Evolutionary conservation across 2,329 filamentous ascomycete genomes (phyloP).

Genomic region (Immersiporthe knoxdaviesiana): DNA sequence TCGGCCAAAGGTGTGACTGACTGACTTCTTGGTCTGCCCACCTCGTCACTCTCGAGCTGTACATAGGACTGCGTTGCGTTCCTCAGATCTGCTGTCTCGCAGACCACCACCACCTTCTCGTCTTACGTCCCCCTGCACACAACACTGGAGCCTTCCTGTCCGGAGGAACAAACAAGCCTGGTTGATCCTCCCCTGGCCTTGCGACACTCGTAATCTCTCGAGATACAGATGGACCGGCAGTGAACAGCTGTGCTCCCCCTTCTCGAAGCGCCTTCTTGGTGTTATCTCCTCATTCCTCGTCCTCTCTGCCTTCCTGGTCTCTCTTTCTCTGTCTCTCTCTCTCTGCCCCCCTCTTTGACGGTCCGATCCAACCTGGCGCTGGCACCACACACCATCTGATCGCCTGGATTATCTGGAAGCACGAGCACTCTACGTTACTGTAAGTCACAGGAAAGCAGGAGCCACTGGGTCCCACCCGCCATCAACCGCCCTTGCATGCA

Average conservation of each 20-base stretch:
- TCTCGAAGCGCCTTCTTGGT: not conserved
- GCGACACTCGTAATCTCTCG: slow-evolving; percentile 4
- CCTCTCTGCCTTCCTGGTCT: not conserved
- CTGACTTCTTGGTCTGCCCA: not conserved
- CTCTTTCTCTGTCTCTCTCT: not conserved
- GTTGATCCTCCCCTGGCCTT: not conserved
- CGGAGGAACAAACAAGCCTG: not conserved
- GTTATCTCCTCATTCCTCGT: not conserved
- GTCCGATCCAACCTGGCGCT: not conserved
- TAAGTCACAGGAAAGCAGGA: slow-evolving; percentile 1
- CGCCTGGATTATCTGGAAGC: not conserved
- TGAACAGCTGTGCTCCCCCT: not conserved
- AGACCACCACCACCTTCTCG: not conserved
- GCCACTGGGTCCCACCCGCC: not conserved
- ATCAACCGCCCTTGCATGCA: not conserved
- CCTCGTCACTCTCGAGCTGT: not conserved
- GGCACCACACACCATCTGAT: slow-evolving; percentile 1
- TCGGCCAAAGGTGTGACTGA: not conserved
- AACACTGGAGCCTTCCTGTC: not conserved
- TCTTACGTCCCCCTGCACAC: not conserved
- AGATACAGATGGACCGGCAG: slow-evolving; percentile 10
- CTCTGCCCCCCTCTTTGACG: not conserved
- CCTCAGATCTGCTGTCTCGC: not conserved
- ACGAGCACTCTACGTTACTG: not conserved
- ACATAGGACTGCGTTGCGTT: too few species aligned